Conservation (phyloP, 2,329 filamentous ascomycete species). For the Bipolaris oryzae region DNA sequence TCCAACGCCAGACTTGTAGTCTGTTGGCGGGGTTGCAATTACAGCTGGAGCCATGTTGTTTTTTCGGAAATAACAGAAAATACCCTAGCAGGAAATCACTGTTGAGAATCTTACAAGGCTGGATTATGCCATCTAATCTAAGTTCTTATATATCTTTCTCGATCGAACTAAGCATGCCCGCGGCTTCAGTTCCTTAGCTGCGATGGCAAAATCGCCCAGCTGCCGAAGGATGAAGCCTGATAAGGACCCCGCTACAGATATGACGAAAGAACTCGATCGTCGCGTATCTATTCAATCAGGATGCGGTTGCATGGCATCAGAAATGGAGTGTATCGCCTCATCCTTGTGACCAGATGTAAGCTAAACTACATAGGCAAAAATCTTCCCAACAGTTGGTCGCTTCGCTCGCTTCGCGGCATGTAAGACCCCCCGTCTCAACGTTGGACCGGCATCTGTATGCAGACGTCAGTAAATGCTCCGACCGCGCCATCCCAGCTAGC, state of each 20-base stretch:
- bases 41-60: conserved; percentile 52
- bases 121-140: background rate
- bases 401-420: background rate
- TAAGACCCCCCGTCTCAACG: background rate
- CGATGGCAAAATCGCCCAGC: background rate
- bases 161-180: background rate
- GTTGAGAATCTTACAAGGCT: too few species aligned
- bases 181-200: background rate
- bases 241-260: conserved; percentile 6
- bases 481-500: background rate
- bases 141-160: background rate
- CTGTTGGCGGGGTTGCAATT: conserved; percentile 22
- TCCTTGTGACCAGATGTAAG: conserved; percentile 21
- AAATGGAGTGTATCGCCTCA: conserved; percentile 38
- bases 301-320: conserved; percentile 34
- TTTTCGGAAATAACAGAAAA: background rate
- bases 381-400: background rate
- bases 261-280: background rate
- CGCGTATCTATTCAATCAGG: conserved; percentile 28
- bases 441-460: background rate
- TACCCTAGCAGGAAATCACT: background rate
- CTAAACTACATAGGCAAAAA: background rate
- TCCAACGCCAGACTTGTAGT: conserved; percentile 43
- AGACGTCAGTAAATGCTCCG: background rate
- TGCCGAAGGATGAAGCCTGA: conserved; percentile 10